Base-by-base conservation (phyloP, 148 eudicot species). In the Amaranthus hypochondriacus region DNA sequence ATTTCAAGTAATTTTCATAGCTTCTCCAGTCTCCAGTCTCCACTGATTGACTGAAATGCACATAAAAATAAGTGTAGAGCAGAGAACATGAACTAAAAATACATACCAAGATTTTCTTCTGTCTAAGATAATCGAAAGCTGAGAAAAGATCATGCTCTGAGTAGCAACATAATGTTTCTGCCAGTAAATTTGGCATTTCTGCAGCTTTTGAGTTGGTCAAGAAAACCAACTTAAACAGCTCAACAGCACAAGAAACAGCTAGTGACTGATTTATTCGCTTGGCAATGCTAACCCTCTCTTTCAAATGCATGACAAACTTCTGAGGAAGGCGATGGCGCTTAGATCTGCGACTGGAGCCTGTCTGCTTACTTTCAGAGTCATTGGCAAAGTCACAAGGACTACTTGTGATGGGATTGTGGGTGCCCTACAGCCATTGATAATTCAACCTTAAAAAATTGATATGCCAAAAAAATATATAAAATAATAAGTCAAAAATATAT, bases 131-230 rank as follows among this genome's bases (percentile, higher is more conserved):
- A 84, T 84, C 90, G 77, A 92, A 95, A 77, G 99, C 97, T 68
- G 96, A 85, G 86, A 87, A 89, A 73, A 90, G 93, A 82, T 95
- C 99, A 81, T 89, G 97, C 82, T 95, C 93, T 10, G 99, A 95
- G 77, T 92, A 95, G 58, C 96, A 85, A 64, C 92, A 83, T 64
- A 95, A 84, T 49, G 97, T 95, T 78, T 90, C 89, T 48, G 96
- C 93, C 61, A 95, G 89, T 87, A 92, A 76, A 76, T 75, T 85
- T 68, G 96, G 88, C 72, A 78, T 89, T 80, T 89, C 93, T 62
- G 89, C 80, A 51, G 92, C 79, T 76, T 74, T 86, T 54, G 99
- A 79, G 14, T 88, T 81, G 84, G 86, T 92, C 79, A 95, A 83
- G 81, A 92, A 95, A 73, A 92, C 85, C 10, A 95, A 94, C 89